Base-by-base conservation (phyloP, 1,284 basidiomycete genomes). In the Heterobasidion irregulare region DNA sequence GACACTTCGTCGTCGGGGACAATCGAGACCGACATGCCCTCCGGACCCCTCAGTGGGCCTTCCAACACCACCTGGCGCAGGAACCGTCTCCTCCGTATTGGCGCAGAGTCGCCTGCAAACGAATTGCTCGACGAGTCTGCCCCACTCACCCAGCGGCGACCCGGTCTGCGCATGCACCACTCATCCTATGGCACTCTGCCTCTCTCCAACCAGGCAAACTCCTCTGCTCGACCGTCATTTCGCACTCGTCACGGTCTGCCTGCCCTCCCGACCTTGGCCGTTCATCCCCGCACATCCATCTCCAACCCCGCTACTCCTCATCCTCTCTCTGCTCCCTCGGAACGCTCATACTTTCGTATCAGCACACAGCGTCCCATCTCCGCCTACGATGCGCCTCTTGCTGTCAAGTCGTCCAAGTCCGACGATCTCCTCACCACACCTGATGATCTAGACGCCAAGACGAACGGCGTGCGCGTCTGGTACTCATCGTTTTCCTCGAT, bases 401-500 rank as follows among this genome's bases (percentile, higher is more conserved):
- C 46, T 65, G 69, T 15, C 70, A 68, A 47, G 67, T 69, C 57
- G 26, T n/a, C 12, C 2, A 41, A 41, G 38, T 54, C 63, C 18
- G 68, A 70, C 52, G 65, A 70, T 15, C 13, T 65, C 64, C 34
- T 64, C 68, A 36, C 51, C 47, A 0, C 76, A 76, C 19, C 67
- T 74, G 16, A 26, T 26, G 81, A 80, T 50, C 71, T 80, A 19
- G 84, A 86, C 61, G 78, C 84, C 47, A 80, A 80, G 62, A 83
- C 84, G 46, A 95, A 95, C 61, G 93, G 93, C 35, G 84, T 91
- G 51, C 86, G 93, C 41, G 91, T 95, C 34, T 96, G 93, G 93
- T 95, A 94, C 69, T 86, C 89, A 43, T 92, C 84, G 9, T 93
- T 86, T 71, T 82, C 84, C 1, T 86, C 85, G 44, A 84, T 92